Base-by-base conservation (phyloP, 306 rosid genomes). In the Castanea mollissima region DNA sequence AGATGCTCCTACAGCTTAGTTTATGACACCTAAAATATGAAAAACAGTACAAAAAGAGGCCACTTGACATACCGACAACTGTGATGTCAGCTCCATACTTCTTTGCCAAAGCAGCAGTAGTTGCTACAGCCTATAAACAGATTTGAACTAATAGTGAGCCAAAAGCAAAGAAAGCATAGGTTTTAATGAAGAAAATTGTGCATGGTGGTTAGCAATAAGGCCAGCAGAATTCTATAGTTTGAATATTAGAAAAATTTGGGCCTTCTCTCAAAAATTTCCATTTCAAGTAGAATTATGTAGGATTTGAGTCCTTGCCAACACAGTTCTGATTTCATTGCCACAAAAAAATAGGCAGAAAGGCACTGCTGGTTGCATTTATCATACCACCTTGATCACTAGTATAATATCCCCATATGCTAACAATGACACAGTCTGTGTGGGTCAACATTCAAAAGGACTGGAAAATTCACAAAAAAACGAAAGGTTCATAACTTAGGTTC, bases 51-150 rank as follows among this genome's bases (percentile, higher is more conserved):
- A 73, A 81, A 20, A 29, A 34, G 3, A 77, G 70, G 29, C 31
- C 70, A 69, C 54, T 49, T 60, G 21, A 78, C 86, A 80, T 92
- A 94, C 98, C 92, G 60, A 94, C 92, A 73, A 94, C 98, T 20
- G 98, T 94, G 76, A 94, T 89, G 84, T 90, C 98, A 72, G 98
- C 96, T 68, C 93, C 97, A 79, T 94, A 89, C 89, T 87, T 94
- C 75, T 90, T 92, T 59, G 98, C 98, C 79, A 94, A 85, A 72
- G 97, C 92, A 83, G 92, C 83, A 59, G 93, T 78, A 54, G 98
- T 89, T 46, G 92, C 85, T 77, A 92, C 85, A 77, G 97, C 97
- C 98, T 94, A 73, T 32, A 25, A 71, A 52, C 75, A 58, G 29
- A 64, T 35, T 56, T 65, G 10, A 71, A 68, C 77, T 77, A 57